phyloP scores from a whole-genome alignment of 2,329 filamentous ascomycete genomes.

The Penicillium sp. region DNA sequence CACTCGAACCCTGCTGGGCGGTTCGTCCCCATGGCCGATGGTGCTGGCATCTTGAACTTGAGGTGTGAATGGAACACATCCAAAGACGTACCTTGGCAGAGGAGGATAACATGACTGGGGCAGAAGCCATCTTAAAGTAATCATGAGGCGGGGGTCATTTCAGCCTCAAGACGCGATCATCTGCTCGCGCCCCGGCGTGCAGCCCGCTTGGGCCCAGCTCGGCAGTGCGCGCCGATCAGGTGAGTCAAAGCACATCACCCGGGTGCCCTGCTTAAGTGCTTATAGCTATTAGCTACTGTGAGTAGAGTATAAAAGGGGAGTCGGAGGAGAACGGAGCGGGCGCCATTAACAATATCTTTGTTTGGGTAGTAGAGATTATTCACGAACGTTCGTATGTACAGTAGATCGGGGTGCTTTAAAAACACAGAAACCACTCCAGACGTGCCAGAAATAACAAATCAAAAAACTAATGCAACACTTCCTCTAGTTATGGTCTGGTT shows the following conservation, averaged over 20 bases:
- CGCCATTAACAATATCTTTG: background rate
- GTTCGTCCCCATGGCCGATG: constrained; percentile 1
- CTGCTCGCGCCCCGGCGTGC: constrained; percentile 16
- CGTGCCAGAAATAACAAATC: background rate
- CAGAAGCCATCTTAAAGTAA: constrained; percentile 7
- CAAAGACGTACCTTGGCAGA: background rate
- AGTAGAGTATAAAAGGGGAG: background rate
- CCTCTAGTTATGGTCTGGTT: constrained; percentile 27
- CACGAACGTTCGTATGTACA: constrained; percentile 13
- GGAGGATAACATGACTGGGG: background rate
- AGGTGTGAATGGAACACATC: background rate
- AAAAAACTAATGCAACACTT: constrained; percentile 15
- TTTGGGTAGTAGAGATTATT: constrained; percentile 2
- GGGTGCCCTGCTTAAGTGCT: background rate
- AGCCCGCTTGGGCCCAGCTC: constrained; percentile 11
- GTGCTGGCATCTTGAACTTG: constrained; percentile 11
- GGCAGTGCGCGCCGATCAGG: constrained; percentile 16
- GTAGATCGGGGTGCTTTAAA: constrained; percentile 6
- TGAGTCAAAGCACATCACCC: constrained; percentile 18
- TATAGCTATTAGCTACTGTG: too few species aligned
- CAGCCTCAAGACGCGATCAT: constrained; percentile 27
- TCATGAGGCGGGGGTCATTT: constrained; percentile 5
- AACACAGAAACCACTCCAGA: constrained; percentile 12
- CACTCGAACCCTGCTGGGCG: constrained; percentile 20
- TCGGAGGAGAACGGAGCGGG: background rate